These are phyloP conservation scores for Gynandropsis gynandra DNA, from an alignment of 345 rosid genomes.

Conservation along the genomic window DNA sequence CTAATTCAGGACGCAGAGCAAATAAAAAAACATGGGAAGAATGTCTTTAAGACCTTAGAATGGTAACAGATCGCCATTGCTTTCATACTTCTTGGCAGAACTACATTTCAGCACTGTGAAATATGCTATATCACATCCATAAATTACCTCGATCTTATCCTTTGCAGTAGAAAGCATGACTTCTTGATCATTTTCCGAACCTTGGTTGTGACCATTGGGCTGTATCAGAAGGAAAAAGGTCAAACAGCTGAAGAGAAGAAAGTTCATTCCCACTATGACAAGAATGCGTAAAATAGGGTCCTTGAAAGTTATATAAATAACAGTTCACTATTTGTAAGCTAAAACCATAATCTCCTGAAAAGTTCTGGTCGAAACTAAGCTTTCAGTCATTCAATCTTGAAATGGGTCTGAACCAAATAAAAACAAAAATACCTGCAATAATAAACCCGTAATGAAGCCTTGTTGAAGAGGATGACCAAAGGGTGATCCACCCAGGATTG, in stretches of 20 bases:
- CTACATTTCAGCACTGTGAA: not conserved
- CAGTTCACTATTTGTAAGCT: not conserved
- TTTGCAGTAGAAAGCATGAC: conserved; percentile 67
- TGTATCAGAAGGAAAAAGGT: conserved; percentile 27
- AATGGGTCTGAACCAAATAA: conserved; percentile 6
- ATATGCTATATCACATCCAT: too few relatives aligned
- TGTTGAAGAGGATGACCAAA: conserved; percentile 97
- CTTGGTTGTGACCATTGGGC: conserved; percentile 88
- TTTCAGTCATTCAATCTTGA: not conserved
- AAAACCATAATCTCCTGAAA: not conserved
- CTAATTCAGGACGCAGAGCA: conserved; percentile 32
- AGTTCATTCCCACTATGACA: conserved; percentile 2
- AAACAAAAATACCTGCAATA: conserved; percentile 53
- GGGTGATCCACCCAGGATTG: conserved; percentile 95
- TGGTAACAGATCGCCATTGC: conserved; percentile 1
- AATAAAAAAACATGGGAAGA: not conserved
- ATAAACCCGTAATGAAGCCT: conserved; percentile 83
- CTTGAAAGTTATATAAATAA: not conserved
- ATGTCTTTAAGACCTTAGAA: not conserved
- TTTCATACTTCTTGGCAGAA: not conserved
- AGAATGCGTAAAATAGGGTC: conserved; percentile 3
- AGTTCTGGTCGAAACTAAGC: conserved; percentile 3
- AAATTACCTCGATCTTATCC: conserved; percentile 78
- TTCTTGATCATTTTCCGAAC: conserved; percentile 53
- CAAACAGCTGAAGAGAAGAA: conserved; percentile 13